These are phyloP conservation scores for Cladosporium sp. DNA, from an alignment of 2,329 filamentous ascomycete species.

Conservation along the genomic window DNA sequence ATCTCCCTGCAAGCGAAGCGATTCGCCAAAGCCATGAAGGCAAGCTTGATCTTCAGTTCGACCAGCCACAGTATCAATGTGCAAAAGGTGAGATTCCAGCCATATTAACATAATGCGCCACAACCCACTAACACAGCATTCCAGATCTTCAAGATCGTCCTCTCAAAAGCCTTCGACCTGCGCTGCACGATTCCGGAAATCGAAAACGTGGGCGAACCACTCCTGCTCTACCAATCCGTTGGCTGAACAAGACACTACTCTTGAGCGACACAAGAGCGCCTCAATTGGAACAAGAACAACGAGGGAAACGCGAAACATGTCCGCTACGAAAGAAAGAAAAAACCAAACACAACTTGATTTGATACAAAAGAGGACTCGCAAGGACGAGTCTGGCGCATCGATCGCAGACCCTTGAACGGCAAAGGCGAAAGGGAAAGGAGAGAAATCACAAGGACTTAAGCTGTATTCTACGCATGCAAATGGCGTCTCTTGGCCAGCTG, in stretches of 20 bases:
- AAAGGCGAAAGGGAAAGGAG: neutral
- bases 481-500: constrained; percentile 1
- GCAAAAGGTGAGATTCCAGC: constrained; percentile 71
- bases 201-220: constrained; percentile 93
- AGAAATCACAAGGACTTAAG: neutral
- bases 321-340: constrained; percentile 2
- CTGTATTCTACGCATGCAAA: constrained; percentile 4
- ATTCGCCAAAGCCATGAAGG: constrained; percentile 98
- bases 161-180: constrained; percentile 97
- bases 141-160: constrained; percentile 98
- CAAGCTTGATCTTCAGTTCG: constrained; percentile 95
- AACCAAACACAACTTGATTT: neutral
- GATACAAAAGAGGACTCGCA: constrained; percentile 1
- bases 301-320: constrained; percentile 6
- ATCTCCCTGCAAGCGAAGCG: constrained; percentile 96
- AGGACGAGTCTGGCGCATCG: neutral
- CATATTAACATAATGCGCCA: neutral
- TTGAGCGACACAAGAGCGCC: neutral
- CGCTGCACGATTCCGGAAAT: constrained; percentile 99
- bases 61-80: constrained; percentile 99
- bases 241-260: constrained; percentile 21
- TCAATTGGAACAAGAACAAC: constrained; percentile 1
- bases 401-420: neutral
- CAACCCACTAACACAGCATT: neutral
- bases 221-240: constrained; percentile 75